A percentile compares a stretch with the other conserved stretches of the same genome.
These are phyloP conservation scores for Sclerotinia sclerotiorum DNA, from an alignment of 2,329 filamentous ascomycete genomes.

Conservation along the genomic window DNA sequence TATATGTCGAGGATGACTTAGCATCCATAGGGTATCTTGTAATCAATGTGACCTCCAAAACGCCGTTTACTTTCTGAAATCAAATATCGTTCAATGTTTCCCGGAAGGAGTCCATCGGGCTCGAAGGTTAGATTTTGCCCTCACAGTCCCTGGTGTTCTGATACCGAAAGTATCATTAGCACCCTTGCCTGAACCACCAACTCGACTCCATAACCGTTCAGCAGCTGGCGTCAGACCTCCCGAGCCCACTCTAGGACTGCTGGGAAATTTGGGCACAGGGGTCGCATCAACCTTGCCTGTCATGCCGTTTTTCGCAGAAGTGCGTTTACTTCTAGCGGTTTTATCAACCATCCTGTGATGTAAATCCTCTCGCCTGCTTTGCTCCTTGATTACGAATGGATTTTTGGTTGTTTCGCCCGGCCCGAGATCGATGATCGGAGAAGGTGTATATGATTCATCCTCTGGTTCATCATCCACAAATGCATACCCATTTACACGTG, in stretches of 20 bases:
- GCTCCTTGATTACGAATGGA: conserved; percentile 77
- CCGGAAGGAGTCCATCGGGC: conserved; percentile 35
- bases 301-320: conserved; percentile 57
- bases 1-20: neutral
- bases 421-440: conserved; percentile 56
- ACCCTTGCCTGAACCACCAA: conserved; percentile 46
- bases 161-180: conserved; percentile 36
- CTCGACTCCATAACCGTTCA: conserved; percentile 63
- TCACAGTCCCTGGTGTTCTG: conserved; percentile 35
- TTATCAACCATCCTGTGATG: conserved; percentile 86
- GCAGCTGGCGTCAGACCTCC: conserved; percentile 71
- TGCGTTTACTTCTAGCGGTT: conserved; percentile 70
- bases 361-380: conserved; percentile 73
- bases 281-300: conserved; percentile 59
- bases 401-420: conserved; percentile 65
- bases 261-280: conserved; percentile 69
- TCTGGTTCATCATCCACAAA: conserved; percentile 83
- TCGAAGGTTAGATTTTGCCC: conserved; percentile 35
- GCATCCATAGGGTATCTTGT: conserved; percentile 15
- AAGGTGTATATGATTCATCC: conserved; percentile 44
- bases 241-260: conserved; percentile 56
- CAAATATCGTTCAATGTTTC: neutral
- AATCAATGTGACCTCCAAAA: neutral
- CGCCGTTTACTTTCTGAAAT: neutral
- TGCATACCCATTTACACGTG: conserved; percentile 86